Conservation (phyloP, 1,284 basidiomycete genomes). For the Schizophyllum commune region DNA sequence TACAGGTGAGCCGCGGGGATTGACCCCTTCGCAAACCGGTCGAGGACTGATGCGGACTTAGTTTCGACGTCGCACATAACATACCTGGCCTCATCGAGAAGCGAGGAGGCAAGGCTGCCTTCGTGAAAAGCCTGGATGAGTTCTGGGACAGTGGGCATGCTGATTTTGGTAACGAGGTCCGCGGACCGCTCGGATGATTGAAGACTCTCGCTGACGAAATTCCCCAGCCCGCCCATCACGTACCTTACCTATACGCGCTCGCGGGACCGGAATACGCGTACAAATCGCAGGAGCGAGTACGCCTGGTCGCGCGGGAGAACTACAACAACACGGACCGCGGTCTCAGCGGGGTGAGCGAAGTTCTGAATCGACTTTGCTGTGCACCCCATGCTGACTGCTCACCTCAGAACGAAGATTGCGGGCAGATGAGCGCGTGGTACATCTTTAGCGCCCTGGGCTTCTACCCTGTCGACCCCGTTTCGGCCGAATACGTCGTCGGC, state of each 20-base stretch:
- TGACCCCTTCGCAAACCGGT: too few species aligned
- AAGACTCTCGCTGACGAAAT: background rate
- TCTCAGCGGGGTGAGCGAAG: background rate
- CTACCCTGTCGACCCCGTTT: conserved; percentile 81
- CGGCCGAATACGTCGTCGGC: conserved; percentile 66
- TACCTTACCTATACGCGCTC: conserved; percentile 75
- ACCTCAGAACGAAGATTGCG: conserved; percentile 77
- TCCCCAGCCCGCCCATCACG: conserved; percentile 67
- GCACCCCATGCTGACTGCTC: background rate
- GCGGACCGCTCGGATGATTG: conserved; percentile 4
- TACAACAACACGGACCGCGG: background rate
- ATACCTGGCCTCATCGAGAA: conserved; percentile 54
- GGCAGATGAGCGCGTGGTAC: conserved; percentile 87
- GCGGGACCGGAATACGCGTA: conserved; percentile 50
- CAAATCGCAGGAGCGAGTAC: conserved; percentile 64
- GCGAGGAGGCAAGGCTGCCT: conserved; percentile 57
- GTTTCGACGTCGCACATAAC: conserved; percentile 72
- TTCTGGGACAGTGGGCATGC: conserved; percentile 80
- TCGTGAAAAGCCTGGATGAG: conserved; percentile 64
- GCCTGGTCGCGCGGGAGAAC: conserved; percentile 38
- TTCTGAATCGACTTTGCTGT: background rate
- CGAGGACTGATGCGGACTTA: background rate
- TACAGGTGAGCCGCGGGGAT: conserved; percentile 31
- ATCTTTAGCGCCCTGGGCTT: conserved; percentile 77
- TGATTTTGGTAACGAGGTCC: conserved; percentile 76